Base-by-base conservation (phyloP, 2,329 filamentous ascomycete genomes). In the Lecanicillium sp. region DNA sequence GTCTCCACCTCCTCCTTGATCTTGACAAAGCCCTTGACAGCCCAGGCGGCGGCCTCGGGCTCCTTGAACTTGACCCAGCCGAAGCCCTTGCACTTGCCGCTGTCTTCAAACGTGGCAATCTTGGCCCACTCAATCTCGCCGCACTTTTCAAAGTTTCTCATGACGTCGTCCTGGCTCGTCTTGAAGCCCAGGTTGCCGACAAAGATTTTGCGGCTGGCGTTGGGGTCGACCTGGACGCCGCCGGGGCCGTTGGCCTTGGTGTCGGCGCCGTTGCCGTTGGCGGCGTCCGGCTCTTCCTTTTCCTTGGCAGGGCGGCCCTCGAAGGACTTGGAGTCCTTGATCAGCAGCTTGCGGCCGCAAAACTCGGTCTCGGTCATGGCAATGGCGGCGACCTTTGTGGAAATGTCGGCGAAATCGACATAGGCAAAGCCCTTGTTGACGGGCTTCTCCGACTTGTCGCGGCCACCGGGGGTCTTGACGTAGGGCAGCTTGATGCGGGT, bases 41-140 rank as follows among this genome's bases (percentile, higher is more conserved):
- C 65, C 58, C 62, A 64, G 36, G 81, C 77, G 0, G 87, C 87
- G 1, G 83, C 76, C 41, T 85, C 79, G 10, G 89, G 56, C 36
- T 88, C 80, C 56, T 82, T 81, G 62, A 97, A 98, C 45, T 86
- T 86, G 44, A 98, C 79, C 89, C 92, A 98, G 5, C 83, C 92
- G 64, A 84, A 98, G 14, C 92, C 94, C 66, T 97, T 97, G 69
- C 92, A 98, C 66, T 97, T 98, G 31, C 92, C 92, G 15, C 83
- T 83, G 60, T 98, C 94, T 61, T 97, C 87, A 56, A 98, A 98
- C 1, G 89, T 95, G 3, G 92, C 92, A 49, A 97, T 70, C 64
- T 94, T 90, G 47, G 87, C 75, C 66, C 85, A 85, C 38, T 81
- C 77, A 45, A 97, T 78, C 45, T 81, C 72, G 36, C 92, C 92